A percentile compares a stretch with the other conserved stretches of the same genome.
phyloP scores from a whole-genome alignment of 2,329 filamentous ascomycete genomes.

The Colletotrichum brevisporum region DNA sequence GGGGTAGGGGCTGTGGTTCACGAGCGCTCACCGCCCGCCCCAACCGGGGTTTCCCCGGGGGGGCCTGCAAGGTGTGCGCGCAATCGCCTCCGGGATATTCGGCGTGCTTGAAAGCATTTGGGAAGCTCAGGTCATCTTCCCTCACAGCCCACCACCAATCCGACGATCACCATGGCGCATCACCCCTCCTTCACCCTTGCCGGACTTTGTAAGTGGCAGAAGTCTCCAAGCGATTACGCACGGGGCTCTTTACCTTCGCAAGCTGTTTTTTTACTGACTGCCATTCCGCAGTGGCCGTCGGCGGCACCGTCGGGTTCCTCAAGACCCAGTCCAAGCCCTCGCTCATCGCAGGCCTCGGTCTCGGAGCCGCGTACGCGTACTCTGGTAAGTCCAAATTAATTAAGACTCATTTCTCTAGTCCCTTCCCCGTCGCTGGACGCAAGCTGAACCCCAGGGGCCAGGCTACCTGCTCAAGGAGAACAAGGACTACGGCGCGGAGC shows the following conservation, averaged over 20 bases:
- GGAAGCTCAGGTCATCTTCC: too few relatives aligned
- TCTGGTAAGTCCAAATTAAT: conserved; percentile 43
- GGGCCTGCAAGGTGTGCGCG: too few relatives aligned
- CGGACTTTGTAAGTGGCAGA: conserved; percentile 51
- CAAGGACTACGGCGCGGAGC: conserved; percentile 58
- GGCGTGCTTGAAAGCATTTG: too few relatives aligned
- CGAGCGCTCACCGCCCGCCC: too few relatives aligned
- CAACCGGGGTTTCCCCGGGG: too few relatives aligned
- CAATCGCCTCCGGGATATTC: too few relatives aligned
- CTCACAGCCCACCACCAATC: too few relatives aligned
- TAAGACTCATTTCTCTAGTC: not conserved
- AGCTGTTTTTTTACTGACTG: conserved; percentile 26
- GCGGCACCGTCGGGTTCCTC: conserved; percentile 50
- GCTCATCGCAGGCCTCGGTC: conserved; percentile 50
- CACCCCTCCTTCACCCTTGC: conserved; percentile 58
- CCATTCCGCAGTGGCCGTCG: conserved; percentile 47
- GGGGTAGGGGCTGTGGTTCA: not conserved
- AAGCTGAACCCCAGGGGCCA: conserved; percentile 33
- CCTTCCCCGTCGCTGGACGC: too few relatives aligned
- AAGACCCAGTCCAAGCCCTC: conserved; percentile 50
- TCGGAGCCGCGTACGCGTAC: conserved; percentile 50
- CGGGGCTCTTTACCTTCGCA: not conserved
- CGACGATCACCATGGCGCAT: conserved; percentile 51
- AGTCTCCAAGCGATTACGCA: too few relatives aligned
- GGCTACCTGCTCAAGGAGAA: conserved; percentile 58